These are phyloP conservation scores for Boletus subparvulus DNA, from an alignment of 768 basidiomycete species.

Conservation along the genomic window DNA sequence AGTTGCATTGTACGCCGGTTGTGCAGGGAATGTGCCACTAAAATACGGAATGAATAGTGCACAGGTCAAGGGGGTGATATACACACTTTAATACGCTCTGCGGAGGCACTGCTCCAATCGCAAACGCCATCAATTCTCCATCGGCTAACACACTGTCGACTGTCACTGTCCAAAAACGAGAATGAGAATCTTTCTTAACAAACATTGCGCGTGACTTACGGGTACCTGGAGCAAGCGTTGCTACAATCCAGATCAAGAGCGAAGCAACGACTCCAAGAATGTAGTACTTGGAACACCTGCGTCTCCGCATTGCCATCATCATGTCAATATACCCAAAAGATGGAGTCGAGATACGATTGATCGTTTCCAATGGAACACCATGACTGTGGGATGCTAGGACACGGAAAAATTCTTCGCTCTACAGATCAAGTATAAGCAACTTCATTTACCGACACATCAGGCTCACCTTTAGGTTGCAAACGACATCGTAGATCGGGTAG, in stretches of 20 bases:
- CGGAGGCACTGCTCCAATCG: slow-evolving; percentile 18
- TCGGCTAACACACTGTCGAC: slow-evolving; percentile 23
- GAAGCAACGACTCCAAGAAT: slow-evolving; percentile 16
- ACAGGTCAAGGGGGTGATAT: neutral
- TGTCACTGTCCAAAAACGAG: slow-evolving; percentile 13
- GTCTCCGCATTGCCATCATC: slow-evolving; percentile 16
- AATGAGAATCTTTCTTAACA: neutral
- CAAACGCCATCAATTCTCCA: slow-evolving; percentile 22
- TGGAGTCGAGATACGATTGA: slow-evolving; percentile 25
- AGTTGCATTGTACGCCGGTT: slow-evolving; percentile 3
- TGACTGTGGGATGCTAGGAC: slow-evolving; percentile 6
- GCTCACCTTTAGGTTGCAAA: slow-evolving; percentile 21
- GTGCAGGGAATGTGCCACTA: neutral
- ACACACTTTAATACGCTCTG: slow-evolving; percentile 30
- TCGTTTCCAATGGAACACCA: slow-evolving; percentile 24
- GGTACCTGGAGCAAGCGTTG: slow-evolving; percentile 25
- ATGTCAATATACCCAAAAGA: slow-evolving; percentile 18
- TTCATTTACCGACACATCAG: neutral
- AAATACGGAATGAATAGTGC: neutral
- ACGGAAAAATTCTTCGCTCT: slow-evolving; percentile 34
- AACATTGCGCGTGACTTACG: slow-evolving; percentile 16
- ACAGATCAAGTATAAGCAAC: neutral
- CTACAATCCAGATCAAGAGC: slow-evolving; percentile 19
- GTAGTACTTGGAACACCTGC: slow-evolving; percentile 24
- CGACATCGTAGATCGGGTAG: slow-evolving; percentile 18